These are phyloP conservation scores for Trichoderma hamatum DNA, from an alignment of 2,329 filamentous ascomycete species.

Conservation along the genomic window DNA sequence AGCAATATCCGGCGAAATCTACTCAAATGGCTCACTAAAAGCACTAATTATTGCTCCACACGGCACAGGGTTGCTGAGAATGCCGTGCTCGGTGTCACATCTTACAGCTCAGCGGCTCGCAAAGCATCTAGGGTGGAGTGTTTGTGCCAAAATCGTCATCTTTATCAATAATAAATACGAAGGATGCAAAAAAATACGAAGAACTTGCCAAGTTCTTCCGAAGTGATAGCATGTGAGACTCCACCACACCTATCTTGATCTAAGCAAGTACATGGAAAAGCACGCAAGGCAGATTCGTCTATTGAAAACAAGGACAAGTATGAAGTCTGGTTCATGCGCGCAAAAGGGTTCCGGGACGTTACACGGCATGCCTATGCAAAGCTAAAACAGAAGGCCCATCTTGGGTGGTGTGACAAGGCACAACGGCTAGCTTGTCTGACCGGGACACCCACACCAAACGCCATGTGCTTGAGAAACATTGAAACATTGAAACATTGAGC, in stretches of 20 bases:
- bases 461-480: background rate
- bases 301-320: background rate
- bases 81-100: background rate
- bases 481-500: background rate
- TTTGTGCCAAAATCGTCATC: background rate
- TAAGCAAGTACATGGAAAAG: background rate
- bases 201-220: background rate
- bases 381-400: background rate
- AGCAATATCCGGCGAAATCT: background rate
- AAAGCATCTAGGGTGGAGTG: background rate
- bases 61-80: background rate
- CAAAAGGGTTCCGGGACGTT: background rate
- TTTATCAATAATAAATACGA: background rate
- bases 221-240: background rate
- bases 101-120: background rate
- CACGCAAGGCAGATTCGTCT: background rate
- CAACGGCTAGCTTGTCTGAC: background rate
- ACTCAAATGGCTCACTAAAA: background rate
- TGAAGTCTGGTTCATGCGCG: background rate
- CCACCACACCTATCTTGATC: background rate
- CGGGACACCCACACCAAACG: background rate
- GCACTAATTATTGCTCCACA: background rate
- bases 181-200: background rate
- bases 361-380: background rate
- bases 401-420: background rate